Evolutionary conservation across 2,329 filamentous ascomycete species (phyloP), one percentile per base, ranked within the genome.

Genomic region (Phialophora verrucosa): DNA sequence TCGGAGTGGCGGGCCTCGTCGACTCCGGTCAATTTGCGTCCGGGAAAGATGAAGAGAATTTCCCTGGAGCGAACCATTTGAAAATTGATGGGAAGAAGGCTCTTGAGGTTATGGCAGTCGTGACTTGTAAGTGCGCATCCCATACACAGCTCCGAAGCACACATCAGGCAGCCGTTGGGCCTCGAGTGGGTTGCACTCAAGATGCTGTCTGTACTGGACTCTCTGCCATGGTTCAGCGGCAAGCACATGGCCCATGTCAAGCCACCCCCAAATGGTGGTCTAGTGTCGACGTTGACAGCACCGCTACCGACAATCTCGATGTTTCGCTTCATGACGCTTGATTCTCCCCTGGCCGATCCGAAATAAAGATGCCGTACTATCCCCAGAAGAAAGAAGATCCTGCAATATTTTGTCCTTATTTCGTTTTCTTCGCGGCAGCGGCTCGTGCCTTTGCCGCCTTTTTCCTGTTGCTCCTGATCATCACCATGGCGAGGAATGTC

Each of bases 381-480:
- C 17, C 38, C 17, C 14, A n/a, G 38, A 44, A n/a, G 11, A 31
- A 55, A 42, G 14, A 29, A n/a, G 23, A 31, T 17, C 10, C 53
- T 10, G 12, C 17, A 35, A 7, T 14, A 27, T 25, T 42, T 31
- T n/a, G 2, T 20, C 12, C 53, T 63, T 61, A 72, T 73, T 61
- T 73, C 71, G 70, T 75, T 75, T 97, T 96, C 85, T 92, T 92
- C 49, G 81, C 78, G 35, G 84, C 83, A 23, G 90, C 90, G 64
- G 91, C 90, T 81, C 93, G 93, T 70, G 91, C 90, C 87, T 98
- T 99, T 73, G 92, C 89, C 3, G 92, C 92, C 88, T 95, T 97
- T 88, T 98, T 98, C 79, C 91, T 87, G 85, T 97, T 97, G 85
- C 94, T 98, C 79, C 92, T 88, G 82, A 99, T 98, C 95, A 99